Percentiles rank a stretch among this genome's conserved stretches.
Evolutionary conservation across 1,284 basidiomycete species (phyloP).

Genomic region (Athelia sp.): DNA sequence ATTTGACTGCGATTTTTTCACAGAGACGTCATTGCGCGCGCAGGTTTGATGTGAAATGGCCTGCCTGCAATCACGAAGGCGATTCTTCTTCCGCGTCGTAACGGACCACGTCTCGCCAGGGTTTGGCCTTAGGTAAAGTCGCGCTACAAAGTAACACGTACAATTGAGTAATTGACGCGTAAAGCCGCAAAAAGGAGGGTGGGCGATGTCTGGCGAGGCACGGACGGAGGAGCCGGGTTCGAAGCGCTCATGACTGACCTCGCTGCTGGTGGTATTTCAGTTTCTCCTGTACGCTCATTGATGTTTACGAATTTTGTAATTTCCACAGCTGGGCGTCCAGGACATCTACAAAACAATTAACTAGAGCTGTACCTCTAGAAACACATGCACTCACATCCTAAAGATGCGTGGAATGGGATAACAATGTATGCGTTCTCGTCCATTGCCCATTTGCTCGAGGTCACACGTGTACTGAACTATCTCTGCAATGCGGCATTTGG

Average conservation of each 20-base stretch:
- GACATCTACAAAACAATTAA: constrained; percentile 44
- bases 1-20: too few relatives aligned
- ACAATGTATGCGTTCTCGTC: constrained; percentile 43
- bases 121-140: constrained; percentile 40
- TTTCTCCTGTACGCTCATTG: constrained; percentile 56
- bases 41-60: too few relatives aligned
- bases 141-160: constrained; percentile 23
- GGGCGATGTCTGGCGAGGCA: too few relatives aligned
- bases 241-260: constrained; percentile 30
- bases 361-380: constrained; percentile 4
- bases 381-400: constrained; percentile 44
- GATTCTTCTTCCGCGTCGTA: constrained; percentile 12
- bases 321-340: constrained; percentile 59
- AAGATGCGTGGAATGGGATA: constrained; percentile 70
- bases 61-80: background rate
- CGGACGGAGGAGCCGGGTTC: too few relatives aligned
- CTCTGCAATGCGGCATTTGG: constrained; percentile 57
- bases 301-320: constrained; percentile 58
- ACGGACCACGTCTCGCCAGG: constrained; percentile 43
- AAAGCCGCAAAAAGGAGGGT: constrained; percentile 4
- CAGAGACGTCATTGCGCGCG: too few relatives aligned
- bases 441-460: constrained; percentile 25
- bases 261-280: constrained; percentile 44
- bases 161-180: too few relatives aligned
- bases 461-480: constrained; percentile 68